Conservation (phyloP, 192 early-diverging fungal genomes). For the Jimgerdemannia flammicorona region DNA sequence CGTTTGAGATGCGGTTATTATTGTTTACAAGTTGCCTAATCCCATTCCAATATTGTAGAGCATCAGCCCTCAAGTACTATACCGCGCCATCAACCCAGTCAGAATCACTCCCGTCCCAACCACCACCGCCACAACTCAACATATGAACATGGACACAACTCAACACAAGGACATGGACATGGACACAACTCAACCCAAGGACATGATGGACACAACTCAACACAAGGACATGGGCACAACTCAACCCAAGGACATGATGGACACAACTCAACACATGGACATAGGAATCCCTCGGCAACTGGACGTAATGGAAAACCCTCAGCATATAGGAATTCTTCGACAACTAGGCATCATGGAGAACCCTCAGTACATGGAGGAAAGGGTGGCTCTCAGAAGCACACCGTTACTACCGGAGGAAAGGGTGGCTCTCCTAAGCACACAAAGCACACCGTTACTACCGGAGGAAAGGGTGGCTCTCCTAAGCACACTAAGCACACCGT, state of each 20-base stretch:
- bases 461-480: too few relatives aligned
- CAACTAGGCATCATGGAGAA: background rate
- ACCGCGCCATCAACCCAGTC: background rate
- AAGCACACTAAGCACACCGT: too few relatives aligned
- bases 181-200: background rate
- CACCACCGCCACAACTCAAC: background rate
- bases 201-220: background rate
- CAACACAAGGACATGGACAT: background rate
- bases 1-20: too few relatives aligned
- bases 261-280: background rate
- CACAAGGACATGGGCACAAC: background rate
- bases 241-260: background rate
- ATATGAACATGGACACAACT: background rate
- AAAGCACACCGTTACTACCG: too few relatives aligned
- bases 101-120: too few relatives aligned
- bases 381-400: too few relatives aligned
- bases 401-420: too few relatives aligned
- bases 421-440: too few relatives aligned
- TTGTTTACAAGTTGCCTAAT: background rate
- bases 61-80: background rate
- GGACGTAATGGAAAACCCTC: background rate
- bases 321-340: too few relatives aligned
- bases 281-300: background rate
- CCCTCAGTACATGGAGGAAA: background rate
- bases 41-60: background rate